Evolutionary conservation across 305 asterid genomes (phyloP).

Genomic region (Solanum hybrid): DNA sequence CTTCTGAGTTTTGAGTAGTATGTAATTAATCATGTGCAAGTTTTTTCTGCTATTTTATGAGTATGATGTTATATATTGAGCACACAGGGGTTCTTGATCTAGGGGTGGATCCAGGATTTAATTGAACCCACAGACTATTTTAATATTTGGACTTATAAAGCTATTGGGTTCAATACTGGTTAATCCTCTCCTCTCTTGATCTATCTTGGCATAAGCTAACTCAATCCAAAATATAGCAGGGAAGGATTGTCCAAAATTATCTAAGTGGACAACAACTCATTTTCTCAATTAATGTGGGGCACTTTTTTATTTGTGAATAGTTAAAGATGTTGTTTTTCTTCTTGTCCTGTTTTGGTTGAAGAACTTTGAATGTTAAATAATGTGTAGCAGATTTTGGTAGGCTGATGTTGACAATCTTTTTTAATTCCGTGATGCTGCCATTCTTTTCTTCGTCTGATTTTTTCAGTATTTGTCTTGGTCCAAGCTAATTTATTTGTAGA

Average conservation of each 20-base stretch:
- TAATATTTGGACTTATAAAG: neutral
- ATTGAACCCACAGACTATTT: neutral
- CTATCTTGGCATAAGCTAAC: neutral
- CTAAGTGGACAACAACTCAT: neutral
- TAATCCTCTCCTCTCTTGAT: neutral
- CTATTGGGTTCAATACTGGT: neutral
- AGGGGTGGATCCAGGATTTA: neutral
- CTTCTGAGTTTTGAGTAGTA: neutral
- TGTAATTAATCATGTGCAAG: neutral
- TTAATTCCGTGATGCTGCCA: neutral
- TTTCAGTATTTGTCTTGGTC: neutral
- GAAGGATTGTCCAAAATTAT: neutral
- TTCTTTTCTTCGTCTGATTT: neutral
- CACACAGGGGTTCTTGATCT: neutral
- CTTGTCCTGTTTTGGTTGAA: neutral
- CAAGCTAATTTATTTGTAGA: neutral
- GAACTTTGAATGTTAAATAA: neutral
- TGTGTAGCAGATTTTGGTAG: neutral
- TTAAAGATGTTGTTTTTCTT: neutral
- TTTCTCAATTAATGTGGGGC: neutral
- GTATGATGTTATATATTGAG: neutral
- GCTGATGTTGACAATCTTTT: neutral
- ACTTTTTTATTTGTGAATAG: neutral
- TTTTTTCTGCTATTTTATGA: neutral
- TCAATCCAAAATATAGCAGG: neutral